A percentile compares a stretch with the other conserved stretches of the same genome.
Evolutionary conservation across 495 filamentous ascomycete genomes (phyloP).

Genomic region (Trichoderma gamsii): DNA sequence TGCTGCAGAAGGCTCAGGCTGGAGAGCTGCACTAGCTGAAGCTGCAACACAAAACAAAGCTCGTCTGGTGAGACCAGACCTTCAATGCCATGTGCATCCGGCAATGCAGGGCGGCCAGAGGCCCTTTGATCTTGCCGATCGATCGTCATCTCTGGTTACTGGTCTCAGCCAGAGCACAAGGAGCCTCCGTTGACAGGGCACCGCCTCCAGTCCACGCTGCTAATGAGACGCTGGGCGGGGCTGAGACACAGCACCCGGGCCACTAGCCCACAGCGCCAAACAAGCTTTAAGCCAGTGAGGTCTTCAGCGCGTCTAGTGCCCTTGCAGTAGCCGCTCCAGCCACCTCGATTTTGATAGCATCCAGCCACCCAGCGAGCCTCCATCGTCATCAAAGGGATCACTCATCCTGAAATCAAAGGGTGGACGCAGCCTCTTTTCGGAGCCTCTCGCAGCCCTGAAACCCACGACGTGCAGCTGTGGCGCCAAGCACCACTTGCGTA

Average conservation of each 20-base stretch:
- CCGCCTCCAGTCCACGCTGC: not conserved
- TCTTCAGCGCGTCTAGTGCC: not conserved
- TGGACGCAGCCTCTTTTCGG: not conserved
- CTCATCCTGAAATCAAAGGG: not conserved
- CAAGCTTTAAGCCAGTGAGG: not conserved
- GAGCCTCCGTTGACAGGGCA: conserved; percentile 7
- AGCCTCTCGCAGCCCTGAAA: not conserved
- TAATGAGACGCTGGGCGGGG: conserved; percentile 8
- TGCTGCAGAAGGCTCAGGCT: not conserved
- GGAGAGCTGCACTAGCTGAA: not conserved
- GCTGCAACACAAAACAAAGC: not conserved
- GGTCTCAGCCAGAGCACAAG: not conserved
- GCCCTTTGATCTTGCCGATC: not conserved
- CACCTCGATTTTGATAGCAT: not conserved
- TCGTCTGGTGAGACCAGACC: not conserved
- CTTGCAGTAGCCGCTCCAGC: conserved; percentile 13
- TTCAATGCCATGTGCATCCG: conserved; percentile 4
- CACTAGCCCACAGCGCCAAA: conserved; percentile 2
- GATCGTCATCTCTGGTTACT: not conserved
- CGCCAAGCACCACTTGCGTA: not conserved
- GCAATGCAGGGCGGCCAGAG: conserved; percentile 4
- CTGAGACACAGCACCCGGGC: not conserved
- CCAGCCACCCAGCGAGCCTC: not conserved
- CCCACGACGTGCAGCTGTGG: not conserved
- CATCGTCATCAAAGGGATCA: not conserved